Percentiles rank a stretch among this genome's conserved stretches.
Evolutionary conservation across 2,329 filamentous ascomycete species (phyloP).

Genomic region (Atkinsonella texensis): DNA sequence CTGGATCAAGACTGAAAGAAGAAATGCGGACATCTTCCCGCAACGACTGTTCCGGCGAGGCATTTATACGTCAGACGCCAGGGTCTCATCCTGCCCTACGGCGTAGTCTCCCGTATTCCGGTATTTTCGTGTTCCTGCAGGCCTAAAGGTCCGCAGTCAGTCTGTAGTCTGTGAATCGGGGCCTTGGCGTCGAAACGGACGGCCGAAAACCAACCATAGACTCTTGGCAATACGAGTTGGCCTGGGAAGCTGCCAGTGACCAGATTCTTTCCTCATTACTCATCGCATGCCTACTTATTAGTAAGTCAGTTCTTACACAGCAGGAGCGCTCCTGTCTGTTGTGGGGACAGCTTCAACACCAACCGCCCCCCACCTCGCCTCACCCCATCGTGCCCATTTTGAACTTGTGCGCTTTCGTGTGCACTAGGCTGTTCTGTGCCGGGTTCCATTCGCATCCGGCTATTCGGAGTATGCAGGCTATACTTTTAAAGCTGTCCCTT

Average conservation of each 20-base stretch:
- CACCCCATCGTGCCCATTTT: background rate
- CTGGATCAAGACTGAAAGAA: no score
- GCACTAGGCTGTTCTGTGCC: background rate
- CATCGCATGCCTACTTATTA: background rate
- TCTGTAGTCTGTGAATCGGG: background rate
- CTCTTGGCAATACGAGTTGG: background rate
- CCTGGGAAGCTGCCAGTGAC: background rate
- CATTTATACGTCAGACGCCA: background rate
- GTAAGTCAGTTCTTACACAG: no score
- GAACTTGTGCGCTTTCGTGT: background rate
- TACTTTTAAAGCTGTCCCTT: background rate
- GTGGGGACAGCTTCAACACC: background rate
- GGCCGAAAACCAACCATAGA: background rate
- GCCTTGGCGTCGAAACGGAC: background rate
- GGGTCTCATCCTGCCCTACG: background rate
- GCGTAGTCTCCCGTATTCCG: no score
- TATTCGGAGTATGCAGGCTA: background rate
- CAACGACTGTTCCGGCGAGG: background rate
- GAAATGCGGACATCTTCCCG: no score
- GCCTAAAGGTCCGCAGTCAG: background rate
- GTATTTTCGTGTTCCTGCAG: background rate
- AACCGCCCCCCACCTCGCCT: background rate
- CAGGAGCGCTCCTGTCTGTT: no score
- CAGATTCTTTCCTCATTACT: background rate
- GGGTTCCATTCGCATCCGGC: background rate